Evolutionary conservation across 768 basidiomycete species (phyloP).

Genomic region (Mycena filopes): DNA sequence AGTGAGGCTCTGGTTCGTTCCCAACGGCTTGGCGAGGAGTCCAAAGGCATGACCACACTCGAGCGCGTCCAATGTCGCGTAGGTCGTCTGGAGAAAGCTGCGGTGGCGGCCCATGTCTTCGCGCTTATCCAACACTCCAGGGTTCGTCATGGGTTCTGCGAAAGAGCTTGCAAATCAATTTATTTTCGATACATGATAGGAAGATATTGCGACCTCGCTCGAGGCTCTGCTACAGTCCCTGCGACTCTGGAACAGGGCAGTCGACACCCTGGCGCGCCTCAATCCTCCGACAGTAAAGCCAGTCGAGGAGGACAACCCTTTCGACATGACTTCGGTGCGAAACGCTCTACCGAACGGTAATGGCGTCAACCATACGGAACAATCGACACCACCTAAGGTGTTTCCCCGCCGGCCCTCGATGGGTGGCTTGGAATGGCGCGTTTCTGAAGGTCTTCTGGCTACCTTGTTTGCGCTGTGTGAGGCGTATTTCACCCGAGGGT

Average conservation of each 20-base stretch:
- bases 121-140: slow-evolving; percentile 74
- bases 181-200: slow-evolving; percentile 49
- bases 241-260: slow-evolving; percentile 83
- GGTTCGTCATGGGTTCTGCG: slow-evolving; percentile 52
- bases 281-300: slow-evolving; percentile 48
- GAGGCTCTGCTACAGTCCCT: slow-evolving; percentile 73
- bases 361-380: slow-evolving; percentile 28
- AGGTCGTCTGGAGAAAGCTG: slow-evolving; percentile 71
- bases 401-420: slow-evolving; percentile 49
- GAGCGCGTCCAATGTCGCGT: slow-evolving; percentile 71
- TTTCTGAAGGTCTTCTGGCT: slow-evolving; percentile 75
- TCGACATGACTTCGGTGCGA: slow-evolving; percentile 58
- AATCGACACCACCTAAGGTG: slow-evolving; percentile 39
- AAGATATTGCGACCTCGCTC: slow-evolving; percentile 67
- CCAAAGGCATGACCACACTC: slow-evolving; percentile 60
- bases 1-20: slow-evolving; percentile 67
- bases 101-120: slow-evolving; percentile 76
- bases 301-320: slow-evolving; percentile 64
- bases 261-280: slow-evolving; percentile 73
- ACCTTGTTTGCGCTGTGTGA: slow-evolving; percentile 74
- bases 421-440: slow-evolving; percentile 77
- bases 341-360: slow-evolving; percentile 52
- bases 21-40: slow-evolving; percentile 50
- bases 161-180: too few species aligned
- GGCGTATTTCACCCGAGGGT: slow-evolving; percentile 78